Evolutionary conservation across 2,329 filamentous ascomycete species (phyloP), one percentile per base, ranked within the genome.

Genomic region (Ophiosphaerella narmari): DNA sequence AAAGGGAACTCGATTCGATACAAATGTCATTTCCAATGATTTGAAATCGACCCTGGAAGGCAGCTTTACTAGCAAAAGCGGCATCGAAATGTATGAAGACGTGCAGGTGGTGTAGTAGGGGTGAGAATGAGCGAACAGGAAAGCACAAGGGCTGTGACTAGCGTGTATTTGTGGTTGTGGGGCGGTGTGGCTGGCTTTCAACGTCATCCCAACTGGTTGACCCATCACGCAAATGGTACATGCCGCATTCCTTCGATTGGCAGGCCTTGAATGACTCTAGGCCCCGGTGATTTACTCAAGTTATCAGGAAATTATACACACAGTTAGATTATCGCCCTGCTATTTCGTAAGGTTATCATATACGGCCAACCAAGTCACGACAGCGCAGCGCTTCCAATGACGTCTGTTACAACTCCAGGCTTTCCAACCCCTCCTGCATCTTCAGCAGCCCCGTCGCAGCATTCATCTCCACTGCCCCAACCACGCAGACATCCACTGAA

Each of bases 401-500:
- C 57, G 35, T 49, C 52, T 5, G 46, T 31, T 9, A 29, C 34
- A 9, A 50, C 40, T 33, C 46, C 54, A 21, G 50, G 55, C 12
- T 36, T 65, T 29, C 61, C 77, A 7, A 82, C 80, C 4, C 79
- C 81, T 11, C 75, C 81, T 6, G 71, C 78, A 3, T 82, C 80
- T 1, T 77, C 76, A 31, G 65, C 67, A n/a, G 61, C 68, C 18
- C 68, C 75, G 0, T 76, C 77, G 56, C 57, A 71, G 54, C 59
- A 73, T 52, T 46, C 75, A 34, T 66, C 63, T 7, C 69, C 75
- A 5, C 78, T 86, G 4, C 83, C 82, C 0, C 76, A 77, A 48
- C 79, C 82, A 21, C 78, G 84, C 36, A 68, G 71, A 7, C 74
- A 78, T 37, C 82, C 83, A 1, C 71, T 86, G 7, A 75, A 75